phyloP scores from a whole-genome alignment of 139 green algal species.

The Chlorella vulgaris region DNA sequence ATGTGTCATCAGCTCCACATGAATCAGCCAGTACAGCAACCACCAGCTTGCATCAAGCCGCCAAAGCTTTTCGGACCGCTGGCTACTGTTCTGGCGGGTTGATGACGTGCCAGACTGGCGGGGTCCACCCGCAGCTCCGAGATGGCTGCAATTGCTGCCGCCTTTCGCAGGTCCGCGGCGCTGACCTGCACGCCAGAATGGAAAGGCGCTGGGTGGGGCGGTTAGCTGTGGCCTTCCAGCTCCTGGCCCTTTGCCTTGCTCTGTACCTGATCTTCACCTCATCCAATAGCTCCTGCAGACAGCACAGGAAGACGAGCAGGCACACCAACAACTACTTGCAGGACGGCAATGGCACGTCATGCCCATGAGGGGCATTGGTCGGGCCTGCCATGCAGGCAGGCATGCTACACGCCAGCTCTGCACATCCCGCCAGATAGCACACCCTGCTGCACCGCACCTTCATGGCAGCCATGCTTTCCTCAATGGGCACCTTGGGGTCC shows the following conservation, averaged over 20 bases:
- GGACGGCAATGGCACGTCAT: neutral
- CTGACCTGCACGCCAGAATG: neutral
- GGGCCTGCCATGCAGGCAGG: neutral
- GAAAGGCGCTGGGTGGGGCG: neutral
- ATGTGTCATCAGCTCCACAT: too few species aligned
- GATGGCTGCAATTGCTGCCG: slow-evolving; percentile 70
- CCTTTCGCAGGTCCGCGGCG: slow-evolving; percentile 63
- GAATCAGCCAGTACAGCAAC: too few species aligned
- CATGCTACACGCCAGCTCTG: neutral
- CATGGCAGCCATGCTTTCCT: slow-evolving; percentile 63
- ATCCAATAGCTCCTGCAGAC: slow-evolving; percentile 47
- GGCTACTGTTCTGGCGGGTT: too few species aligned
- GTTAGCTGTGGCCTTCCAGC: neutral
- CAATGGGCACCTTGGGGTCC: slow-evolving; percentile 63
- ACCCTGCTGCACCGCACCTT: slow-evolving; percentile 39
- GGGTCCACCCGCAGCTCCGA: slow-evolving; percentile 73
- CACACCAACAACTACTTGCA: neutral
- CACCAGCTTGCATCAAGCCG: too few species aligned
- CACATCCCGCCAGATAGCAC: neutral
- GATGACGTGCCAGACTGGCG: slow-evolving; percentile 71
- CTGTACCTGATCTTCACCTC: slow-evolving; percentile 80
- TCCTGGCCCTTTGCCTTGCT: too few species aligned
- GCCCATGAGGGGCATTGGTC: neutral
- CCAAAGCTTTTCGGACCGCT: too few species aligned
- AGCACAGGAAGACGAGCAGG: neutral